Base-by-base conservation (phyloP, 305 asterid genomes). In the Fraxinus velutina region DNA sequence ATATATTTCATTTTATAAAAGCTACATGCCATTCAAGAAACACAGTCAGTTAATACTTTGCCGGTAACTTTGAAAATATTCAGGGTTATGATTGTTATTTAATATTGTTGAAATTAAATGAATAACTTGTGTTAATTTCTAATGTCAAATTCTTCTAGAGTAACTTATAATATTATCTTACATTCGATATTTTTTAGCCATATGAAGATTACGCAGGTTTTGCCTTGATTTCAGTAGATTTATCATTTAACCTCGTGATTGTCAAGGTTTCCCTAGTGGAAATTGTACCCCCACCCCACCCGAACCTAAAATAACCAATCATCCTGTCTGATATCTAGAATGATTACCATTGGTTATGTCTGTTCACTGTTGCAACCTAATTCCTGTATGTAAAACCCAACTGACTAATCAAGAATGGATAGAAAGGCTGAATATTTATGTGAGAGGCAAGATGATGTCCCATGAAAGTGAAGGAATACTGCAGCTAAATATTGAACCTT, bases 401-500 rank as follows among this genome's bases (percentile, higher is more conserved):
- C 47, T 37, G 57, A 71, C 60, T 33, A 78, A 83, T 77, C 30
- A 55, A 76, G 72, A 32, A 10, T 57, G 39, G 57, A 33, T 33
- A 42, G 77, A 71, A 71, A 81, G 66, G 79, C 74, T 64, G 60
- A 70, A 81, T 12, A 29, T 52, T 36, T 13, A 47, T 76, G 81
- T 55, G 76, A 30, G 8, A 76, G 66, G n/a, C 79, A 84, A 79
- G 39, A 80, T 75, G 44, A 82, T 76, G 24, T 78, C 79, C 24
- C 37, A 57, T 78, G 89, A 79, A 79, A 68, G 81, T 71, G 85
- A 81, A 78, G 71, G 80, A 70, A 81, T 70, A 44, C 34, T 83
- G 55, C 30, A 71, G 9, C 34, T 70, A 39, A 74, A 55, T 57
- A 77, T 39, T 64, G 64, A 27, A 21, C 73, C n/a, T 75, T 57